Evolutionary conservation across 768 basidiomycete genomes (phyloP), one percentile per base, ranked within the genome.

Genomic region (Fomitopsis serialis): DNA sequence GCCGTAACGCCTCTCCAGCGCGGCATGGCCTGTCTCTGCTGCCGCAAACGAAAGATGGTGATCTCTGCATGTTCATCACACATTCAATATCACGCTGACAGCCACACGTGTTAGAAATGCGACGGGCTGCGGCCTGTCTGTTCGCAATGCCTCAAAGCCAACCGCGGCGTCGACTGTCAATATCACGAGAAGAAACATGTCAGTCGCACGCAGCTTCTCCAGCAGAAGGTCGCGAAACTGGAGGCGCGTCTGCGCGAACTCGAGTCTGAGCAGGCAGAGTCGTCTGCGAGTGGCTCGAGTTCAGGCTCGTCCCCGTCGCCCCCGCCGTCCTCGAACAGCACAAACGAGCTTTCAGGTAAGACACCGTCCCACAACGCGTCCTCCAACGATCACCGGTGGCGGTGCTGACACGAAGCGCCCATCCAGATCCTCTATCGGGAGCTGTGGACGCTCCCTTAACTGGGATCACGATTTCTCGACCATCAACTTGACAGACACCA

Each of bases 151-250:
- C 65, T 66, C 56, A 78, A 79, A 57, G 77, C 80, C 68, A 78
- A 77, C 61, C 68, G 81, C 23, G 65, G 68, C 4, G 61, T 67
- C 2, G 75, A 79, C 46, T 84, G 84, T 64, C 67, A 75, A 50
- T 85, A 83, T 68, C 80, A 84, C 59, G 81, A 84, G 61, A 76
- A 75, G 63, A 75, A 74, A 58, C 77, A 76, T 52, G 81, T 81
- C 64, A 82, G 79, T 60, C 75, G 81, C 15, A 84, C 81, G 0
- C 77, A 81, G 62, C 69, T 78, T 22, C 68, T 85, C 32, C 78
- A 76, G 54, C 80, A 83, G 59, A 81, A 82, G 63, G 70, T 83
- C 42, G 68, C 70, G 3, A 66, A 73, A 45, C 73, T 84, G 12
- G 81, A 85, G 63, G 71, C 72, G 21, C 73, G 78, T 42, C 65